Evolutionary conservation across 176 grass and related monocot genomes (phyloP), one percentile per base, ranked within the genome.

Genomic region (Dendrocalamus sinicus): DNA sequence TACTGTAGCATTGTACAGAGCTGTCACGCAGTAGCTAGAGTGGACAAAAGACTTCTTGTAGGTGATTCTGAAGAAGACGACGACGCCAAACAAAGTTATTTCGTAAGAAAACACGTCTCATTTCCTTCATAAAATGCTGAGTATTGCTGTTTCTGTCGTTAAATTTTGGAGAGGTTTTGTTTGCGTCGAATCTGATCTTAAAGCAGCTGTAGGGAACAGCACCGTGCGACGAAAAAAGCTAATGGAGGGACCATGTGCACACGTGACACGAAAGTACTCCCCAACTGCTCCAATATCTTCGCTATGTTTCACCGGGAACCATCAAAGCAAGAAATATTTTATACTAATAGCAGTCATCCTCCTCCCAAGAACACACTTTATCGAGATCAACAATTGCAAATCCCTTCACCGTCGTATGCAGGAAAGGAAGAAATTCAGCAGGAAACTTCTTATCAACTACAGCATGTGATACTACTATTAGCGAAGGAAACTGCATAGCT

Each of bases 191-290:
- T 28, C 26, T 28, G n/a, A n/a, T 28, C 9, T 35, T 9, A 2
- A 28, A 51, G 62, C 28, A 35, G 53, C 50, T 43, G 28, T 9
- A 64, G 19, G 1, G 1, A 70, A 45, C 0, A 39, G 10, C 35
- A 26, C 10, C n/a, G 39, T 19, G 57, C 40, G 30, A 76, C 13
- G 14, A 23, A 26, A 43, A 77, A 68, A 46, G 24, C 9, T 58
- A 59, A 32, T n/a, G 67, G 67, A 80, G 50, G 14, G 52, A 16
- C 43, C 43, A 41, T 62, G 79, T 12, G 41, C 63, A 83, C 86
- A 83, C 86, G 28, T 88, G 86, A 88, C 43, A 60, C 51, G 10
- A 88, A 88, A 82, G 80, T 82, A 69, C 28, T 4, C 55, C 55
- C 20, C 10, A 22, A 2, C 16, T 22, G 32, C 54, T 60, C 12